Evolutionary conservation across 192 early-diverging fungal species (phyloP).

Genomic region (Diversispora eburnea): DNA sequence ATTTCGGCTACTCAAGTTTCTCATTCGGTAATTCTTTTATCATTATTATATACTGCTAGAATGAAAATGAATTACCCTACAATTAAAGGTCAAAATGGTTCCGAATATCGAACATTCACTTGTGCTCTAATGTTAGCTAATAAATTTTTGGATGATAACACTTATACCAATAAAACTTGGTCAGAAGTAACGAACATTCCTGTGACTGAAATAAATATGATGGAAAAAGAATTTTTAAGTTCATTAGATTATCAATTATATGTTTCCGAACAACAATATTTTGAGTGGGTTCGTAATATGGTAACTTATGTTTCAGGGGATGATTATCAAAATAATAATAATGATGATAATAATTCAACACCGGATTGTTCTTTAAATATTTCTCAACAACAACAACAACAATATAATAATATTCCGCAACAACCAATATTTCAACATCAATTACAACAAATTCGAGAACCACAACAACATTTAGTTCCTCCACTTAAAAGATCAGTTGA

Average conservation of each 20-base stretch:
- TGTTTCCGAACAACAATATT: conserved; percentile 66
- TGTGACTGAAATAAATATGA: conserved; percentile 73
- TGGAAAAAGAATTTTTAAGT: conserved; percentile 83
- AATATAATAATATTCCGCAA: neutral
- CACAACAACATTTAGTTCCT: conserved; percentile 2
- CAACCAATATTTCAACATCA: neutral
- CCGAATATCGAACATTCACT: conserved; percentile 79
- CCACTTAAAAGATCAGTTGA: conserved; percentile 18
- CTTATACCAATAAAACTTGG: conserved; percentile 88
- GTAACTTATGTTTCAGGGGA: neutral
- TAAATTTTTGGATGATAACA: conserved; percentile 87
- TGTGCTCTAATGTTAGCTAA: conserved; percentile 83
- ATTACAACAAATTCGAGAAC: neutral
- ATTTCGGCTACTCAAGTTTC: conserved; percentile 60
- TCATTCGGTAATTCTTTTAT: conserved; percentile 57
- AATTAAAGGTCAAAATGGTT: conserved; percentile 61
- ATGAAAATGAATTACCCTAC: conserved; percentile 53
- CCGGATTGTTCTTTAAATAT: neutral
- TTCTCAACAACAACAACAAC: conserved; percentile 1
- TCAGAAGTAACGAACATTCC: conserved; percentile 79
- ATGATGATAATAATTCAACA: neutral
- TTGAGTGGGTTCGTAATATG: conserved; percentile 53
- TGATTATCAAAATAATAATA: neutral
- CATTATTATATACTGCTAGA: conserved; percentile 62
- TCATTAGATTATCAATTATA: conserved; percentile 74